phyloP scores from a whole-genome alignment of 768 basidiomycete species.

The Mycena crocata region DNA sequence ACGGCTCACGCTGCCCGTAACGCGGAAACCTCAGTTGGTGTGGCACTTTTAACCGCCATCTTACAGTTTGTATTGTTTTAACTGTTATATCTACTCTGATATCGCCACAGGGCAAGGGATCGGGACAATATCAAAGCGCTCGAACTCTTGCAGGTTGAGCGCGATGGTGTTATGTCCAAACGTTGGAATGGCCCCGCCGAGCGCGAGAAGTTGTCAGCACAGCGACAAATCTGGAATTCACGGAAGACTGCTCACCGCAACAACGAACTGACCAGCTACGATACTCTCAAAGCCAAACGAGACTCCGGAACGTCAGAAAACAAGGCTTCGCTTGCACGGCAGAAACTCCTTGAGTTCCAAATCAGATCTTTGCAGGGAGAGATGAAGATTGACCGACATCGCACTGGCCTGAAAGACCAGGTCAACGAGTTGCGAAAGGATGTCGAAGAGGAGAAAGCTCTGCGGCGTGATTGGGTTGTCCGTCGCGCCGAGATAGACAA shows the following conservation, averaged over 20 bases:
- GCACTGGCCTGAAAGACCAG: constrained; percentile 4
- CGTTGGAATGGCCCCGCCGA: constrained; percentile 10
- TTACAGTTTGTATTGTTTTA: constrained; percentile 1
- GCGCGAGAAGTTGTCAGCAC: constrained; percentile 20
- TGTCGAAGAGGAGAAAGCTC: background rate
- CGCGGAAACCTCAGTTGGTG: background rate
- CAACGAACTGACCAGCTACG: constrained; percentile 7
- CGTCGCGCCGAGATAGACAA: background rate
- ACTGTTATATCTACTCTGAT: too few relatives aligned
- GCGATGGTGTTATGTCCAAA: constrained; percentile 1
- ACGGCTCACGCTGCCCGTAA: constrained; percentile 8
- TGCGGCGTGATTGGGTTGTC: background rate
- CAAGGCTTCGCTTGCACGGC: background rate
- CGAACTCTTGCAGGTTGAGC: background rate
- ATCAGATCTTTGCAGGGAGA: constrained; percentile 5
- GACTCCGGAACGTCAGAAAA: background rate
- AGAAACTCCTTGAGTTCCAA: background rate
- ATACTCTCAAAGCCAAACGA: constrained; percentile 1
- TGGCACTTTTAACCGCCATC: background rate
- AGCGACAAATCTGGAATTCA: constrained; percentile 12
- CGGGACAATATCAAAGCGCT: constrained; percentile 5
- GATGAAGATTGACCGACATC: constrained; percentile 4
- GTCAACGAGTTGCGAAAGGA: background rate
- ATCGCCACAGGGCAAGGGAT: background rate
- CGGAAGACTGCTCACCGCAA: constrained; percentile 2